Base-by-base conservation (phyloP, 768 basidiomycete species). In the Tephrocybe sp. region DNA sequence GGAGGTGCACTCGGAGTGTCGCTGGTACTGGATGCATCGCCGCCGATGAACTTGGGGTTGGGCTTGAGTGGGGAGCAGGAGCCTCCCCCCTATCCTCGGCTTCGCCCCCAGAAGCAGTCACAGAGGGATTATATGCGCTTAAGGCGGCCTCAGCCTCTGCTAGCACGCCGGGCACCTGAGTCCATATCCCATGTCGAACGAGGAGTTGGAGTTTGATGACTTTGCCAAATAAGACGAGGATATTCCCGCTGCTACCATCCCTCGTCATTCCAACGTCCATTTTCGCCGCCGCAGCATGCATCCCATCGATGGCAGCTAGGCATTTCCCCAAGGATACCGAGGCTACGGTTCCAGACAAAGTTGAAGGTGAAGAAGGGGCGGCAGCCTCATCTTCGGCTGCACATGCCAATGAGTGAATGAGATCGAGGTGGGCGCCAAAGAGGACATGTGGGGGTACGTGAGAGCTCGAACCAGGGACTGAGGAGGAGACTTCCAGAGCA, bases 171-270 rank as follows among this genome's bases (percentile, higher is more conserved):
- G 60, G 66, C 7, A 85, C 77, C 30, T 74, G 62, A 13, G 70
- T 64, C 84, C 83, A 87, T 53, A 79, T 59, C 5, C 76, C 77
- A 22, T 79, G 72, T 0, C 78, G 70, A 12, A 84, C 69, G 18
- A 86, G 71, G 1, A 80, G 65, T 31, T 81, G 78, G 4, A 87
- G 69, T 40, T 79, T 82, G 35, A 87, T 63, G 6, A 87, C 76
- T 13, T 71, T 72, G 0, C 77, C 69, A 1, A 89, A 69, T 19
- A 80, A 70, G 8, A 68, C 67, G 1, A 88, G 69, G 12, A 72
- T 67, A 0, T 58, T 52, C n/a, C n/a, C n/a, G n/a, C n/a, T n/a
- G n/a, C n/a, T n/a, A n/a, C n/a, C n/a, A n/a, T n/a, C n/a, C n/a
- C n/a, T n/a, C n/a, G n/a, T n/a, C n/a, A n/a, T n/a, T n/a, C n/a